A percentile compares a stretch with the other conserved stretches of the same genome.
Evolutionary conservation across 345 rosid genomes (phyloP).

Genomic region (Conringia planisiliqua): DNA sequence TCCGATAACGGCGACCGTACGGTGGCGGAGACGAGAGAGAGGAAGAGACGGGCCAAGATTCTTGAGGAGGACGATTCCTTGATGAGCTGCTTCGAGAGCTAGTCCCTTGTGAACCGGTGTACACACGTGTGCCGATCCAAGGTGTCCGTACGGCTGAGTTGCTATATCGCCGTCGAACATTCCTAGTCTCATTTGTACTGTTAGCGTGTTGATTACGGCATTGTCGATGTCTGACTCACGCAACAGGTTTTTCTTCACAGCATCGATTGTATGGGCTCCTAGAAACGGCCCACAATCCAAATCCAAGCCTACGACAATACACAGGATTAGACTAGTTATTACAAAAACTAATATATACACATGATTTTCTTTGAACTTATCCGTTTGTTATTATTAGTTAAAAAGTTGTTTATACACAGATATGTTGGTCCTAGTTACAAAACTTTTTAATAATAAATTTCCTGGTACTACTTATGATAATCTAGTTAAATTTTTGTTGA

Average conservation of each 20-base stretch:
- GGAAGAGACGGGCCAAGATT: constrained; percentile 66
- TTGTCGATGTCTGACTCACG: constrained; percentile 53
- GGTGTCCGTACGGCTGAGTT: constrained; percentile 48
- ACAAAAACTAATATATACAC: background rate
- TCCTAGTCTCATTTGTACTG: constrained; percentile 91
- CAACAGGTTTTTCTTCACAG: constrained; percentile 48
- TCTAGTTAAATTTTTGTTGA: no score
- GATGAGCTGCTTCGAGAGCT: constrained; percentile 86
- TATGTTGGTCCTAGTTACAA: no score
- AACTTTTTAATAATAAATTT: no score
- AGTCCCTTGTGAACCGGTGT: constrained; percentile 67
- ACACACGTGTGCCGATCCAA: constrained; percentile 77
- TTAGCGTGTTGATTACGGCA: constrained; percentile 61
- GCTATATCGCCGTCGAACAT: constrained; percentile 77
- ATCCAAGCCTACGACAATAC: constrained; percentile 66
- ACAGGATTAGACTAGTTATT: background rate
- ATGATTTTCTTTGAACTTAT: background rate
- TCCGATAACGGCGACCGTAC: constrained; percentile 70
- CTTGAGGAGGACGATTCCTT: constrained; percentile 87
- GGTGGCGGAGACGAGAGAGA: constrained; percentile 47
- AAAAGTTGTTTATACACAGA: background rate
- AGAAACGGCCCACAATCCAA: constrained; percentile 82
- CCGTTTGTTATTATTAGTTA: no score
- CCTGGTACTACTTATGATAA: no score
- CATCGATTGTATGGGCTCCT: constrained; percentile 44